Base-by-base conservation (phyloP, 441 rosid genomes). In the Populus tomentosa region DNA sequence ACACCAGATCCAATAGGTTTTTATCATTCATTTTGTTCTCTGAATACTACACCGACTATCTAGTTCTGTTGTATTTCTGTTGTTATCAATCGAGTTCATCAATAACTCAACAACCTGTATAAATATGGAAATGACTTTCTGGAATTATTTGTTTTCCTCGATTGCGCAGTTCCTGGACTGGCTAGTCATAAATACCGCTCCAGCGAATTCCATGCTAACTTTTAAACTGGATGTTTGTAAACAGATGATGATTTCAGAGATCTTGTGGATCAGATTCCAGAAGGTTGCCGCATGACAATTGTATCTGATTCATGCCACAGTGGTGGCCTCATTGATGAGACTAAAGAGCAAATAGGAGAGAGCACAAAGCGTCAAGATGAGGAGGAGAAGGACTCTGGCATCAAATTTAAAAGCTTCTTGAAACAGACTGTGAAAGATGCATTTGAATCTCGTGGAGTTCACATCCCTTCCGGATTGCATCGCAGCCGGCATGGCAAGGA, bases 231-330 rank as follows among this genome's bases (percentile, higher is more conserved):
- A 38, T 77, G 77, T 23, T 73, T 53, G 72, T 84, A 69, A 76
- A 18, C 85, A 92, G 97, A 92, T 88, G 94, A 92, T 80, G 97
- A 95, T 82, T 91, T 95, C 88, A 91, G 97, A 84, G 98, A 92
- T 11, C 89, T 89, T 36, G 97, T 95, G 77, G 97, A 93, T 79
- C 53, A 77, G 77, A 88, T 91, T 30, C 98, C 93, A 0, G 69
- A 74, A 62, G 97, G 92, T 67, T 90, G 93, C 77, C 82, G 85
- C 72, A 74, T 93, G 74, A 92, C 99, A 4, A 80, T 95, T 70
- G 92, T 95, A n/a, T 93, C 98, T 5, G 97, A 95, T 74, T 91
- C 99, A 64, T 92, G 97, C 79, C 98, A 95, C 69, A 95, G 98
- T 42, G 99, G 98, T 8, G 99, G 99, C 61, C 87, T 95, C 36